These are phyloP conservation scores for Arachis hypogaea DNA, from an alignment of 306 rosid genomes.

Conservation along the genomic window DNA sequence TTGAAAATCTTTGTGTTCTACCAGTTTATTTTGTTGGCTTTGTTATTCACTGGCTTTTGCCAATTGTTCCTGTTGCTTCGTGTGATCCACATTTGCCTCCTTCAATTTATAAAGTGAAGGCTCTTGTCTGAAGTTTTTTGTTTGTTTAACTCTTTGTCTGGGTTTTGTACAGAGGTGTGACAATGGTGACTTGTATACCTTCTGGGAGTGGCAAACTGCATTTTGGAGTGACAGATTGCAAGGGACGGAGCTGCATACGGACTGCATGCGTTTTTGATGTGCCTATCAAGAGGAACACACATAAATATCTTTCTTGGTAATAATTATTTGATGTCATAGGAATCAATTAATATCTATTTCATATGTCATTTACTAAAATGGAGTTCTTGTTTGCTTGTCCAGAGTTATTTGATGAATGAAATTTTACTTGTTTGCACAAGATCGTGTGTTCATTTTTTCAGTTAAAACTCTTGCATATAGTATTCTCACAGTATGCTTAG, in stretches of 20 bases:
- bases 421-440: slow-evolving; percentile 26
- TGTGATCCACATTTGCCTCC: slow-evolving; percentile 7
- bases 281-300: slow-evolving; percentile 45
- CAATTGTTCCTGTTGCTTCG: slow-evolving; percentile 3
- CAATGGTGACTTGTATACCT: slow-evolving; percentile 71
- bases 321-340: slow-evolving; percentile 9
- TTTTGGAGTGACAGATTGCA: slow-evolving; percentile 42
- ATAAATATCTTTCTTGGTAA: slow-evolving; percentile 65
- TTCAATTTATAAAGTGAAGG: slow-evolving; percentile 12
- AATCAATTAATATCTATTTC: slow-evolving; percentile 11
- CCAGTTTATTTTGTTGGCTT: not conserved
- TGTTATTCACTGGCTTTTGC: slow-evolving; percentile 15
- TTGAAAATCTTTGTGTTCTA: not conserved
- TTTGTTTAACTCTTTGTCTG: slow-evolving; percentile 31
- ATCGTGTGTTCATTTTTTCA: not conserved
- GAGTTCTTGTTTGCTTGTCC: slow-evolving; percentile 24
- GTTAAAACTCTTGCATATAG: slow-evolving; percentile 36
- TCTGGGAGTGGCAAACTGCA: slow-evolving; percentile 59
- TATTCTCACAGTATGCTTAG: slow-evolving; percentile 50
- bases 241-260: slow-evolving; percentile 52
- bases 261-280: slow-evolving; percentile 49
- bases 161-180: slow-evolving; percentile 42
- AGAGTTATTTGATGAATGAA: slow-evolving; percentile 14
- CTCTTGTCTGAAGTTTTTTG: slow-evolving; percentile 27
- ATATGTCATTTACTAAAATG: slow-evolving; percentile 16